Percentiles rank a stretch among this genome's conserved stretches.
These are phyloP conservation scores for Candolleomyces aberdarensis DNA, from an alignment of 768 basidiomycete species.

Conservation along the genomic window DNA sequence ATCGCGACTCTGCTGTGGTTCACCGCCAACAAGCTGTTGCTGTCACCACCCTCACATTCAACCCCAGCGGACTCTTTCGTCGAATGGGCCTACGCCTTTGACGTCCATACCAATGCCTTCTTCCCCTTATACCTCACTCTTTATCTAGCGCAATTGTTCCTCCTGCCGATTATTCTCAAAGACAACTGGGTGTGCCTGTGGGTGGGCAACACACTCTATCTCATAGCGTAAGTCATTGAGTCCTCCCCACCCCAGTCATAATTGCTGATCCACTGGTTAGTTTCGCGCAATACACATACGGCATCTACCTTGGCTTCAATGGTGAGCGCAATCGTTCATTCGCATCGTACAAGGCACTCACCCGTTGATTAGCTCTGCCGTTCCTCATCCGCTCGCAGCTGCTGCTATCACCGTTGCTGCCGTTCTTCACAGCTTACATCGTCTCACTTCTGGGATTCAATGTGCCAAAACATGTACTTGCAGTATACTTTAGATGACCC, in stretches of 20 bases:
- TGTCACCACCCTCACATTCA: conserved; percentile 71
- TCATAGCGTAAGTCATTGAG: conserved; percentile 65
- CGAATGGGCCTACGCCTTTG: conserved; percentile 95
- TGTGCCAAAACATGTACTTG: conserved; percentile 77
- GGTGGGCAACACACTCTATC: conserved; percentile 89
- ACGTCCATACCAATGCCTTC: conserved; percentile 96
- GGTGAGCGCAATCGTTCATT: conserved; percentile 41
- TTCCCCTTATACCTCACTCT: conserved; percentile 91
- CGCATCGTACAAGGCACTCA: background rate
- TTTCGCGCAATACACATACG: conserved; percentile 88
- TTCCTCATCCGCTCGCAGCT: conserved; percentile 90
- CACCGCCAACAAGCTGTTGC: conserved; percentile 66
- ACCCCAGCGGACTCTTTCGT: conserved; percentile 68
- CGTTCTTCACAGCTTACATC: conserved; percentile 83
- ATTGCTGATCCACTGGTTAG: conserved; percentile 32
- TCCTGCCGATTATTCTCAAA: conserved; percentile 78
- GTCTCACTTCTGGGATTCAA: conserved; percentile 90
- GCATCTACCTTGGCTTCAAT: conserved; percentile 83
- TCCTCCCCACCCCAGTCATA: background rate
- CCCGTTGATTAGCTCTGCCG: conserved; percentile 64
- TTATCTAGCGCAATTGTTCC: conserved; percentile 84
- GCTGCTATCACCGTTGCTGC: conserved; percentile 85
- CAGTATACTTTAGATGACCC: conserved; percentile 60
- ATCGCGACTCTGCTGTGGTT: conserved; percentile 79
- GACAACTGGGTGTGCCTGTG: conserved; percentile 94